Evolutionary conservation across 73 alveolate genomes (phyloP).

Genomic region (Durusdinium trenchii): DNA sequence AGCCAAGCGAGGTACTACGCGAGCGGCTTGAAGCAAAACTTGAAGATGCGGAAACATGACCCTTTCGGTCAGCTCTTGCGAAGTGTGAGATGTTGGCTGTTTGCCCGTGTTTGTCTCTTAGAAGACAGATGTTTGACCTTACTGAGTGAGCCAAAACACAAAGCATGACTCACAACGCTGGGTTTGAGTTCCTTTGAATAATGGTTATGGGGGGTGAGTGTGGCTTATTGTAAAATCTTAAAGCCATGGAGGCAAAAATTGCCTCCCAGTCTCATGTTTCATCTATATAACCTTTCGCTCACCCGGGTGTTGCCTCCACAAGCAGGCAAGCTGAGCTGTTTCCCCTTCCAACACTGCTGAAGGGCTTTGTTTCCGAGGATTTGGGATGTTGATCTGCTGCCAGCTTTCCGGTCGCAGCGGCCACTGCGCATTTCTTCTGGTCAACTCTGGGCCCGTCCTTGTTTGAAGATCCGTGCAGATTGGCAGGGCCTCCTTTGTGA

Average conservation of each 20-base stretch:
- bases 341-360: not conserved
- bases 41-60: not conserved
- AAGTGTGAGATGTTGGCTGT: not conserved
- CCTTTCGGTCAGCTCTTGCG: not conserved
- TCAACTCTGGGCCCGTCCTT: conserved; percentile 23
- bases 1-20: conserved; percentile 54
- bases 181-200: not conserved
- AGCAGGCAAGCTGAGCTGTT: no score
- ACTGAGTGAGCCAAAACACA: not conserved
- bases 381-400: conserved; percentile 58
- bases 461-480: conserved; percentile 40
- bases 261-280: not conserved
- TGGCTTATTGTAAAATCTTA: not conserved
- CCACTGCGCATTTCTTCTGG: conserved; percentile 34
- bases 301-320: not conserved
- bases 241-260: not conserved
- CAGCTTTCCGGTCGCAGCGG: conserved; percentile 24
- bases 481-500: conserved; percentile 46
- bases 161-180: not conserved
- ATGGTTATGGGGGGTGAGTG: not conserved
- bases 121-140: not conserved
- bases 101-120: not conserved
- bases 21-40: not conserved
- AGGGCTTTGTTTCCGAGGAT: not conserved
- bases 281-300: not conserved